Base-by-base conservation (phyloP, 2,329 filamentous ascomycete species). In the Xylariaceae sp. region DNA sequence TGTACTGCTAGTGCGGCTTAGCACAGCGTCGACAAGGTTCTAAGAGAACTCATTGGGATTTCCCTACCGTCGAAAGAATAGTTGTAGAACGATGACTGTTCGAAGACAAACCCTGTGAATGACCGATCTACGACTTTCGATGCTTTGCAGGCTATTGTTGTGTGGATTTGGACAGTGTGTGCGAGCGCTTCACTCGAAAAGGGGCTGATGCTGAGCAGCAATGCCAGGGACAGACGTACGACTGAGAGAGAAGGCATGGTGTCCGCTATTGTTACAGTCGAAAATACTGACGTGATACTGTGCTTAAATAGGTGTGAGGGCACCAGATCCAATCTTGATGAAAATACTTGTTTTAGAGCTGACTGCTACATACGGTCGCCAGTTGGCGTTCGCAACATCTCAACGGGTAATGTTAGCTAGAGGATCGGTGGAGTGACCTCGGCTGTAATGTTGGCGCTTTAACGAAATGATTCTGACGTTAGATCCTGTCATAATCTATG, bases 91-190 rank as follows among this genome's bases (percentile, higher is more conserved):
- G 59, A 58, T 16, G 56, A 39, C 40, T 59, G 50, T 33, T 62
- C 59, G 31, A 62, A 62, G 19, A 56, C 54, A 26, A 61, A 61
- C 41, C 59, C 56, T 8, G 52, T 53, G 28, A 61, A 61, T 2
- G 59, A 61, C 8, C 46, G 36, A 41, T 61, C 59, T 29, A 59
- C 28, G 31, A 37, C 43, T 11, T 56, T 45, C 3, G 52, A 56
- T 17, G 43, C 31, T 14, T 47, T 28, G 29, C 41, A 37, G 37
- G 55, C 55, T 4, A 41, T 24, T 17, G 43, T 50, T 33, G 44
- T 44, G 2, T 21, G 33, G 12, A 60, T 16, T 14, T 41, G 24
- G 36, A 60, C 39, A n/a, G 48, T 51, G 21, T 51, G 58, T 26
- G 44, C 26, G 8, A 36, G 19, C 19, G 44, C 44, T 36, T 26